Base-by-base conservation (phyloP, 169 alveolate genomes). In the Plasmodium berghei region DNA sequence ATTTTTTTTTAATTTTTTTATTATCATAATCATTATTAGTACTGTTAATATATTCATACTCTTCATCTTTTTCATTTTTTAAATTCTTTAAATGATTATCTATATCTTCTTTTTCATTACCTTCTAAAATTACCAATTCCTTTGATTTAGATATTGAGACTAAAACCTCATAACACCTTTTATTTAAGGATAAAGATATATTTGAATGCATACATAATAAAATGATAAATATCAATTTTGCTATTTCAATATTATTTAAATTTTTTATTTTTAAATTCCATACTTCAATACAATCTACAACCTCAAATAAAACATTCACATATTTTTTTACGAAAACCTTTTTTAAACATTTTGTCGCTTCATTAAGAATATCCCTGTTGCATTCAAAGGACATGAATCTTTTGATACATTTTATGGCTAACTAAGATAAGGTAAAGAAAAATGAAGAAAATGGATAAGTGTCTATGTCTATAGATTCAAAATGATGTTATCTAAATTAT, bases 201-300 rank as follows among this genome's bases (percentile, higher is more conserved):
- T 77, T 49, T 66, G 75, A 34, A 64, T 49, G 63, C 16, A 69
- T 58, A 24, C 89, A 77, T 22, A 77, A 49, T 34, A 77, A 67
- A 40, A 77, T 70, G 28, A 77, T 77, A 77, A 63, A 77, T 69
- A 63, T 58, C 16, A 77, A 58, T 45, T 77, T 77, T 26, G 89
- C 89, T 28, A 58, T 64, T 58, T 77, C 89, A 22, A 16, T 12
- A 1, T 77, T 64, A 70, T 69, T 77, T 48, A 77, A 77, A 48
- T 77, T 75, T 54, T 64, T 77, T n/a, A 77, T 77, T 16, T 64
- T 66, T 77, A 77, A 77, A 49, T 24, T 63, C 89, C 89, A 77
- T 16, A 77, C 69, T 63, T 64, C 77, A 63, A 77, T 52, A 46
- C 89, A 77, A 20, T 77, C 59, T 58, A 34, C 70, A 20, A 77